A percentile compares a stretch with the other conserved stretches of the same genome.
Evolutionary conservation across 2,329 filamentous ascomycete species (phyloP).

Genomic region (Paradendryphiella salina): DNA sequence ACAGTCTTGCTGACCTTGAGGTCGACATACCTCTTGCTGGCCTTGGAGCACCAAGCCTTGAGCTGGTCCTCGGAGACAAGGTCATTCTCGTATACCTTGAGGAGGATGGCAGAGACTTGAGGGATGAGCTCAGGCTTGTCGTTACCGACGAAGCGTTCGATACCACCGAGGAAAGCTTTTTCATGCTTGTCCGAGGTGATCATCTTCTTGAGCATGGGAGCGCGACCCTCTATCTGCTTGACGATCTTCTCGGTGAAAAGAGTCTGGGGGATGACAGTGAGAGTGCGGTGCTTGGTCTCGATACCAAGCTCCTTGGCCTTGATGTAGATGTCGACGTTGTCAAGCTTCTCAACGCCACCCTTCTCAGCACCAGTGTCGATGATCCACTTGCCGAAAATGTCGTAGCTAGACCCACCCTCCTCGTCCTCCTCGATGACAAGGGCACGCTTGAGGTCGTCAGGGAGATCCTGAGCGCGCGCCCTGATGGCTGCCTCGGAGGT

Average conservation of each 20-base stretch:
- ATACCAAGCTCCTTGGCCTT: constrained; percentile 97
- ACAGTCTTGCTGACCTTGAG: constrained; percentile 89
- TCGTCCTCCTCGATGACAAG: constrained; percentile 83
- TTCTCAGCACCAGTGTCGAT: constrained; percentile 70
- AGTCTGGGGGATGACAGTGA: constrained; percentile 88
- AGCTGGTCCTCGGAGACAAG: constrained; percentile 85
- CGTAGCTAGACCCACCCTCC: constrained; percentile 80
- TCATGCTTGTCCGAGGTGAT: constrained; percentile 90
- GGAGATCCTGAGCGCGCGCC: constrained; percentile 88
- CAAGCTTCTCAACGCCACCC: constrained; percentile 75
- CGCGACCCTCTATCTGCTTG: constrained; percentile 82
- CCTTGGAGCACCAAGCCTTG: constrained; percentile 88
- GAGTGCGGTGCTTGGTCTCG: constrained; percentile 89
- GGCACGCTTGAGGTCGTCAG: constrained; percentile 91
- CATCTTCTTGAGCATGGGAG: constrained; percentile 87
- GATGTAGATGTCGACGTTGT: constrained; percentile 88
- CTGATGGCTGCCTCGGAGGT: constrained; percentile 94
- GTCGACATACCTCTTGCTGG: constrained; percentile 98
- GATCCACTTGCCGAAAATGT: constrained; percentile 92
- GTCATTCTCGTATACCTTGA: constrained; percentile 89
- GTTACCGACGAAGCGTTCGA: constrained; percentile 87
- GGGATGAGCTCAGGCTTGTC: constrained; percentile 78
- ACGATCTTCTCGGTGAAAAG: constrained; percentile 90
- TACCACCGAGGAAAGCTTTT: constrained; percentile 92
- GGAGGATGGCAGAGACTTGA: constrained; percentile 81